Evolutionary conservation across 441 rosid species (phyloP), one percentile per base, ranked within the genome.

Genomic region (Arabidopsis lyrata): DNA sequence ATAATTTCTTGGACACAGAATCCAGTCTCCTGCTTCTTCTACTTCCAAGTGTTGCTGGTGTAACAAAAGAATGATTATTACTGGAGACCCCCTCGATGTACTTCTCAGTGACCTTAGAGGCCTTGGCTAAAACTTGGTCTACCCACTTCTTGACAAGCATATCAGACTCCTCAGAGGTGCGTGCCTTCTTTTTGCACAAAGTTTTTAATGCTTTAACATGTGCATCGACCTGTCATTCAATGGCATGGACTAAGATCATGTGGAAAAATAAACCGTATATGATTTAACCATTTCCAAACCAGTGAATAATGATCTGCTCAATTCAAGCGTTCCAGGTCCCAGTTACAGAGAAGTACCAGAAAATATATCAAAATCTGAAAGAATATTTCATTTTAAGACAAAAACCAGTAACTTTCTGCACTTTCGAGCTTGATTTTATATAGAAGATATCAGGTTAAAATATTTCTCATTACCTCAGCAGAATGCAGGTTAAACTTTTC

Each of bases 201-300:
- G 96, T 89, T 86, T 86, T 84, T 49, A 95, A 92, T 63, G 97
- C 93, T 86, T 86, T 92, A 67, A 90, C 90, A 78, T 95, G 98
- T 67, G 99, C 96, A 79, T 85, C 89, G 56, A 95, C 98, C 98
- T 95, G 86, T 50, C 81, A 86, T 67, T 66, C 76, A 71, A 66
- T 16, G 35, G 72, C 55, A 65, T 42, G 15, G 73, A 52, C 63
- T 64, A 74, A 74, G 63, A 36, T 58, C 29, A 62, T 11, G 57
- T 14, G 64, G 52, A 16, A 52, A 68, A 31, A 45, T 62, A n/a
- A 34, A 24, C 34, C 49, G 52, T 45, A 38, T 39, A n/a, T 18
- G 31, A 52, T 63, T 39, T 56, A 53, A 38, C 18, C 5, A 15
- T 41, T 50, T 9, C 48, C 18, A 58, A 39, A 55, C 44, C 62